A percentile compares a stretch with the other conserved stretches of the same genome.
Conservation (phyloP, 1,284 basidiomycete species). For the Lignosus rhinocerotis region DNA sequence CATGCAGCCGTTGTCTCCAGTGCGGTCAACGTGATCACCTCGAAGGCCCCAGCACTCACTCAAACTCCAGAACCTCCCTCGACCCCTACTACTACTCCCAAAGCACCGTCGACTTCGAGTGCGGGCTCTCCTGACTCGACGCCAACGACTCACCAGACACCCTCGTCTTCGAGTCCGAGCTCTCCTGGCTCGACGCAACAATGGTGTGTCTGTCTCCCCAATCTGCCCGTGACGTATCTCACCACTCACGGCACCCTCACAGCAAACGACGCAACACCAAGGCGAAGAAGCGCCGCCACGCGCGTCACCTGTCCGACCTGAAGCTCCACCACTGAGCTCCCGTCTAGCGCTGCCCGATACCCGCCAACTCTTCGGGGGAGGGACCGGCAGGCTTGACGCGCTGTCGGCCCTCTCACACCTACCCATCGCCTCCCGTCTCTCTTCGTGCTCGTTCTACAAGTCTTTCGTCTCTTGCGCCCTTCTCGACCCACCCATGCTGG, state of each 20-base stretch:
- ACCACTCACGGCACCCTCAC: neutral
- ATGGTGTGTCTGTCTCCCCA: slow-evolving; percentile 6
- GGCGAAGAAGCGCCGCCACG: slow-evolving; percentile 14
- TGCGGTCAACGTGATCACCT: neutral
- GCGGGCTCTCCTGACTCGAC: slow-evolving; percentile 2
- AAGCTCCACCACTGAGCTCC: slow-evolving; percentile 14
- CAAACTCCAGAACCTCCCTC: neutral
- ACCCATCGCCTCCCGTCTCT: neutral
- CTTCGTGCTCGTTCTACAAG: neutral
- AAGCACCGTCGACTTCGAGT: neutral
- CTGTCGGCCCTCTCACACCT: slow-evolving; percentile 7
- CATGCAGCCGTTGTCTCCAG: neutral
- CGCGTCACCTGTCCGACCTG: slow-evolving; percentile 18
- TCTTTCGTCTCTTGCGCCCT: neutral
- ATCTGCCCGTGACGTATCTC: neutral
- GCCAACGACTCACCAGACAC: too few species aligned
- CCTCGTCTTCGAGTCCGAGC: neutral
- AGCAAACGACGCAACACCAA: slow-evolving; percentile 7
- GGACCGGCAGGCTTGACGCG: slow-evolving; percentile 17
- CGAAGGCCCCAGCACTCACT: neutral
- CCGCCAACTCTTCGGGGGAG: slow-evolving; percentile 4
- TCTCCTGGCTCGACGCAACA: neutral
- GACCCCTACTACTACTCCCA: neutral
- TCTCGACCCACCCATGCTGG: neutral
- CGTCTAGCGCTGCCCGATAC: slow-evolving; percentile 16